Conservation (phyloP, 1,139 yeast genomes). For the Spencermartinsiella ligniputridi region DNA sequence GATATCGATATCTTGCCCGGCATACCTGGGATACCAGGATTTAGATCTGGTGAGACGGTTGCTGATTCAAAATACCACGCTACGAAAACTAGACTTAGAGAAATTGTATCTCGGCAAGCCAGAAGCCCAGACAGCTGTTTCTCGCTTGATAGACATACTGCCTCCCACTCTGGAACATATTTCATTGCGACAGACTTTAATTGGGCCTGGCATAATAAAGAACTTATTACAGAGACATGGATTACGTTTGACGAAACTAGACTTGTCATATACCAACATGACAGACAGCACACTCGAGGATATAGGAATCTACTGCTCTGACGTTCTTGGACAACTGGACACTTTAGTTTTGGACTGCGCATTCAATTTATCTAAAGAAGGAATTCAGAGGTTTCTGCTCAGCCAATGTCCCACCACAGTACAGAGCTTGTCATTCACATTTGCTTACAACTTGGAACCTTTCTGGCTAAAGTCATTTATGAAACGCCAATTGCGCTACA, state of each 20-base stretch:
- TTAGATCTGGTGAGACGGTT: background rate
- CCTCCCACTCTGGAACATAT: slow-evolving; percentile 4
- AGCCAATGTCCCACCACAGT: background rate
- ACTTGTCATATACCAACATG: slow-evolving; percentile 15
- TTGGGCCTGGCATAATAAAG: slow-evolving; percentile 6
- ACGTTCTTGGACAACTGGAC: slow-evolving; percentile 5
- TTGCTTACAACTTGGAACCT: background rate
- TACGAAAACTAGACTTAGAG: background rate
- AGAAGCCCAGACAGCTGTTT: background rate
- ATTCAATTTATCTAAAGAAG: slow-evolving; percentile 7
- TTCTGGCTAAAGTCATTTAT: background rate
- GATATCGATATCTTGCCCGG: background rate
- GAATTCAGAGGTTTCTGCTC: slow-evolving; percentile 7
- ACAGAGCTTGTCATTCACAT: slow-evolving; percentile 1
- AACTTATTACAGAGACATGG: slow-evolving; percentile 9
- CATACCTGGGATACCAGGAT: background rate
- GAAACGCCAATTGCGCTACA: background rate
- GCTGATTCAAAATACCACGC: background rate
- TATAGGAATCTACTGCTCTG: slow-evolving; percentile 8
- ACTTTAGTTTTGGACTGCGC: slow-evolving; percentile 9
- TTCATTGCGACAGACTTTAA: slow-evolving; percentile 16
- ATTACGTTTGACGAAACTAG: slow-evolving; percentile 8
- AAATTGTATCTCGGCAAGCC: background rate
- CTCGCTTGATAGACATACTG: background rate
- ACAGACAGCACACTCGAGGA: slow-evolving; percentile 11